A percentile compares a stretch with the other conserved stretches of the same genome.
phyloP scores from a whole-genome alignment of 2,329 filamentous ascomycete genomes.

The Colletotrichum agaves region DNA sequence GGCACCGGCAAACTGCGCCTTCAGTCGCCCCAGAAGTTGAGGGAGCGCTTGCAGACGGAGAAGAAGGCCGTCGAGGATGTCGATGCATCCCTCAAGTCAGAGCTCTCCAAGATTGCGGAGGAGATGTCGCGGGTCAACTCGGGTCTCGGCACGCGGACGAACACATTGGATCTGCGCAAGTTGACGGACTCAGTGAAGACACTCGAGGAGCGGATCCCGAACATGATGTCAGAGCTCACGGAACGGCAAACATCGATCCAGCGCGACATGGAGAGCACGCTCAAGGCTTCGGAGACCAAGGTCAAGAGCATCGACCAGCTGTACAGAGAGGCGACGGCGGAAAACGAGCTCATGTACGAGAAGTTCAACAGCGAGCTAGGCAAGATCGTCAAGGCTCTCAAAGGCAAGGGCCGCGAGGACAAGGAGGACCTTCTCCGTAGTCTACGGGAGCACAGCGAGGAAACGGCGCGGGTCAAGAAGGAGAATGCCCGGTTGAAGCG shows the following conservation, averaged over 20 bases:
- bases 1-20: slow-evolving; percentile 69
- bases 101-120: slow-evolving; percentile 82
- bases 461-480: slow-evolving; percentile 80
- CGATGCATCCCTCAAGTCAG: slow-evolving; percentile 76
- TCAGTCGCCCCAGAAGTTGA: slow-evolving; percentile 78
- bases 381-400: slow-evolving; percentile 81
- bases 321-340: slow-evolving; percentile 86
- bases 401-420: slow-evolving; percentile 77
- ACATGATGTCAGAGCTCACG: slow-evolving; percentile 67
- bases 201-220: slow-evolving; percentile 75
- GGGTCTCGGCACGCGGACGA: slow-evolving; percentile 49
- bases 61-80: slow-evolving; percentile 78
- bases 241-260: slow-evolving; percentile 72
- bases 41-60: slow-evolving; percentile 86
- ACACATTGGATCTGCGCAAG: slow-evolving; percentile 57
- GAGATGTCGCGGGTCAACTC: slow-evolving; percentile 74
- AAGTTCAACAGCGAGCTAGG: slow-evolving; percentile 91
- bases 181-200: slow-evolving; percentile 68
- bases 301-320: slow-evolving; percentile 86
- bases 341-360: slow-evolving; percentile 93
- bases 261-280: slow-evolving; percentile 75
- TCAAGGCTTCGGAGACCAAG: slow-evolving; percentile 81
- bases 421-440: slow-evolving; percentile 80
- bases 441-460: slow-evolving; percentile 79
- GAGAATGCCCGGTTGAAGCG: slow-evolving; percentile 87